Evolutionary conservation across 2,329 filamentous ascomycete species (phyloP).

Genomic region (Eurotiales sp.): DNA sequence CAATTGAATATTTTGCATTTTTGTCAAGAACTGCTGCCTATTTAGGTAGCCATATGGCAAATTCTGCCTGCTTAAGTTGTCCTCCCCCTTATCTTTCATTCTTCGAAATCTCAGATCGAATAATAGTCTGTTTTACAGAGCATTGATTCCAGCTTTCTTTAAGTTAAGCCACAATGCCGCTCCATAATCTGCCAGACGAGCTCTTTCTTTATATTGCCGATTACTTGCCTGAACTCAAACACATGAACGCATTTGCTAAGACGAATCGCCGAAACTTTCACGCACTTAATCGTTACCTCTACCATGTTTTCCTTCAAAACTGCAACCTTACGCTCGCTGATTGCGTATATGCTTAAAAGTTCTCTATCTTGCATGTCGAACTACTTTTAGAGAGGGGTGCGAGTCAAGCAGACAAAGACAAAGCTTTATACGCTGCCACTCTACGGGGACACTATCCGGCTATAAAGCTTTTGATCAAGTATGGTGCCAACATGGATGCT

Average conservation of each 20-base stretch:
- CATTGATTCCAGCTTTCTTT: no score
- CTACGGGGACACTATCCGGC: background rate
- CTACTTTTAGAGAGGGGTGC: background rate
- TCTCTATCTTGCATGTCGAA: background rate
- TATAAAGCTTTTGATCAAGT: background rate
- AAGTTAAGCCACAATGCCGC: background rate
- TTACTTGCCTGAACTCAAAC: background rate
- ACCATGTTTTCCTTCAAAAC: background rate
- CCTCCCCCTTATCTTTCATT: no score
- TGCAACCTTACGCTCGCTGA: background rate
- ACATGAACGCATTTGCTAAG: background rate
- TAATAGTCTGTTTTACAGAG: background rate
- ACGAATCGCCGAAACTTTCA: background rate
- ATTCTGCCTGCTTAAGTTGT: background rate
- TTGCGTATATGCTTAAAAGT: background rate
- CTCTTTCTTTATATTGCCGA: background rate
- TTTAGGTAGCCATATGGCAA: background rate
- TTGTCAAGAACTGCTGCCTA: background rate
- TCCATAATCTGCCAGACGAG: background rate
- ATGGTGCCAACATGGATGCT: slow-evolving; percentile 1
- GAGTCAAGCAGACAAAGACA: background rate
- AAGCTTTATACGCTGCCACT: background rate
- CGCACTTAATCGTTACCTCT: background rate
- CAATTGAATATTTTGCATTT: no score
- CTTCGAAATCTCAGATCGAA: background rate